phyloP scores from a whole-genome alignment of 176 grass and related monocot genomes.

The Aegilops speltoides region DNA sequence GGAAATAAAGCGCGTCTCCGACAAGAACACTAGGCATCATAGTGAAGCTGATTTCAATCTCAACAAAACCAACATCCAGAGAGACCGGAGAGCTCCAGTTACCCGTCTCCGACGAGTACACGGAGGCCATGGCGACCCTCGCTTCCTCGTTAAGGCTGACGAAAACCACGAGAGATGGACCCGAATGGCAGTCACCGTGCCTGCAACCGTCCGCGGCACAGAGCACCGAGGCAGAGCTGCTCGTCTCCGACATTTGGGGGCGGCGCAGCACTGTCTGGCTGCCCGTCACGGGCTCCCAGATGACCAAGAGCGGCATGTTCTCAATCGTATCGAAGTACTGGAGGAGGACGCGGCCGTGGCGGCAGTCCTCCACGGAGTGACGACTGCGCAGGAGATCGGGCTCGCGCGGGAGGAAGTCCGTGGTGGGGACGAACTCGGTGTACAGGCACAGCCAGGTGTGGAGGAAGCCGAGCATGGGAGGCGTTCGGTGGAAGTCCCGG shows the following conservation, averaged over 20 bases:
- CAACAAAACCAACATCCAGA: not conserved
- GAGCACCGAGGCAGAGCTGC: not conserved
- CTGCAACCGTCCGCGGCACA: not conserved
- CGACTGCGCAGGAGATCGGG: not conserved
- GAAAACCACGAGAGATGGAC: not conserved
- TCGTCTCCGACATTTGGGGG: not conserved
- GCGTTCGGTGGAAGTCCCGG: not conserved
- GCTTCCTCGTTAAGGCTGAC: not conserved
- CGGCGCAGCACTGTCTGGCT: not conserved
- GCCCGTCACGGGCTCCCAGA: not conserved
- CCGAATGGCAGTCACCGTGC: not conserved
- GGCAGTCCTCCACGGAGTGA: not conserved
- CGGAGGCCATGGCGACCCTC: not conserved
- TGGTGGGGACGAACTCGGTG: not conserved
- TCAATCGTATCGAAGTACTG: not conserved
- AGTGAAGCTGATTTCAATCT: not conserved
- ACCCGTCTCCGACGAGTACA: not conserved
- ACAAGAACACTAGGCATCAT: not conserved
- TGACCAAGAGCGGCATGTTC: not conserved
- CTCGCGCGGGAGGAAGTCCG: not conserved
- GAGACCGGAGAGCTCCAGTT: not conserved
- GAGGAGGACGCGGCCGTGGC: not conserved
- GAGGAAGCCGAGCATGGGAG: not conserved
- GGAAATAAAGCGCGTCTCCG: not conserved
- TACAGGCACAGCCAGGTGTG: not conserved